Percentiles rank a stretch among this genome's conserved stretches.
Conservation (phyloP, 2,329 filamentous ascomycete species). For the Zymoseptoria ardabiliae region DNA sequence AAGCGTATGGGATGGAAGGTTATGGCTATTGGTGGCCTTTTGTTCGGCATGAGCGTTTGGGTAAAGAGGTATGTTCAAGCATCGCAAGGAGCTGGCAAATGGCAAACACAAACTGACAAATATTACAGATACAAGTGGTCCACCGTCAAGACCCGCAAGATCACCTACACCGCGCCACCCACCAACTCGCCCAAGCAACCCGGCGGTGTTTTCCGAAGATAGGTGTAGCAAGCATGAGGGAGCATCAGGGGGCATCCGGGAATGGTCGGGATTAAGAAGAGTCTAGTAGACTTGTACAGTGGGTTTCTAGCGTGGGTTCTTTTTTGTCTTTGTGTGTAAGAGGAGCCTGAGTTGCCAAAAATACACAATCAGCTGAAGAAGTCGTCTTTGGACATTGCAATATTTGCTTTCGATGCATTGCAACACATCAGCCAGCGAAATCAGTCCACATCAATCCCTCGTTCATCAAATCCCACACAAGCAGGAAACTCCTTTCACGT, state of each 20-base stretch:
- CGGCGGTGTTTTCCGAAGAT: slow-evolving; percentile 23
- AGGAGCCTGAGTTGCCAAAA: slow-evolving; percentile 11
- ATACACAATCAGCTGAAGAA: slow-evolving; percentile 1
- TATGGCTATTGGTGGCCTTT: slow-evolving; percentile 65
- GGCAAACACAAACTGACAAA: slow-evolving; percentile 22
- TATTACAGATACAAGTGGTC: slow-evolving; percentile 81
- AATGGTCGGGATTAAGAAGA: slow-evolving; percentile 1
- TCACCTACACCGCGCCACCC: slow-evolving; percentile 36
- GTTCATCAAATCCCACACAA: no score
- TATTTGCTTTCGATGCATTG: no score
- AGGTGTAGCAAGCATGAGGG: slow-evolving; percentile 3
- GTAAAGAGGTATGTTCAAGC: slow-evolving; percentile 64
- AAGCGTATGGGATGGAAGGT: slow-evolving; percentile 99
- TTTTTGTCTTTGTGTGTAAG: slow-evolving; percentile 12
- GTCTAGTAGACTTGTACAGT: slow-evolving; percentile 15
- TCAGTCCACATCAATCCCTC: no score
- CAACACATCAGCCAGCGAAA: no score
- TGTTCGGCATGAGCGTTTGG: slow-evolving; percentile 88
- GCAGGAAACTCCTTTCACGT: no score
- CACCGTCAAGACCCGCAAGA: slow-evolving; percentile 89
- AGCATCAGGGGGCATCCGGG: slow-evolving; percentile 1
- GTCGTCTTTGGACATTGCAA: background rate
- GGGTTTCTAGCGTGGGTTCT: slow-evolving; percentile 19
- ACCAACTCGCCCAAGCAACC: slow-evolving; percentile 12
- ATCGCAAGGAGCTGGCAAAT: background rate